Conservation (phyloP, 805 yeast species). For the Blastobotrys attinorum region DNA sequence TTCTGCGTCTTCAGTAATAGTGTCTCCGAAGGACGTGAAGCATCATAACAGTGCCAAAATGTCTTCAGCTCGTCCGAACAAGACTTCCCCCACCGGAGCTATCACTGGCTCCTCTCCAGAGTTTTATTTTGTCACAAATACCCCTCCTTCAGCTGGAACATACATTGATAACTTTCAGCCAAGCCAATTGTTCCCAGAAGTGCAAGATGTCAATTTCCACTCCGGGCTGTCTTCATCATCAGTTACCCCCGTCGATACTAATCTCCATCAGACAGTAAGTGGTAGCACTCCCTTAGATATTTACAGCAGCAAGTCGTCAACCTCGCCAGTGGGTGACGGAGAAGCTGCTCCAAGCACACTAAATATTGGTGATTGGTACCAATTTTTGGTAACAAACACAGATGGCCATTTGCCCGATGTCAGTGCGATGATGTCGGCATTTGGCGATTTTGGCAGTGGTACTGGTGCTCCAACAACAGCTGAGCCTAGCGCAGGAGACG, state of each 20-base stretch:
- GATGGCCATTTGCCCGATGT: conserved; percentile 2
- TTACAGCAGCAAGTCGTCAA: not conserved
- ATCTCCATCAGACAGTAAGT: not conserved
- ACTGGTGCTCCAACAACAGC: not conserved
- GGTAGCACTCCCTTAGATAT: not conserved
- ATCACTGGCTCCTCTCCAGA: conserved; percentile 22
- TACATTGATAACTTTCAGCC: conserved; percentile 41
- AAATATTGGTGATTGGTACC: conserved; percentile 34
- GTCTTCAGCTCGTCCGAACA: no score
- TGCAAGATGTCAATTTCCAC: conserved; percentile 1
- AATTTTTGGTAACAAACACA: conserved; percentile 25
- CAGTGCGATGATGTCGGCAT: not conserved
- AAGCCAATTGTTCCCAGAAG: conserved; percentile 45
- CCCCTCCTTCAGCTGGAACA: conserved; percentile 16
- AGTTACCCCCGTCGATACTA: conserved; percentile 1
- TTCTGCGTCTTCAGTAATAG: no score
- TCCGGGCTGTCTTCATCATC: conserved; percentile 1
- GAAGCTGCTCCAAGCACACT: conserved; percentile 25
- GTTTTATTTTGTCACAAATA: conserved; percentile 25
- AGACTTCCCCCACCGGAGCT: not conserved
- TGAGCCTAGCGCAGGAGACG: no score
- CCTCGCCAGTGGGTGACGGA: conserved; percentile 1
- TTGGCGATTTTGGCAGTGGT: not conserved
- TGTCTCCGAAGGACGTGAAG: not conserved
- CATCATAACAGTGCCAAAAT: no score